phyloP scores from a whole-genome alignment of 1,284 basidiomycete species.

The Ustilago trichophora region DNA sequence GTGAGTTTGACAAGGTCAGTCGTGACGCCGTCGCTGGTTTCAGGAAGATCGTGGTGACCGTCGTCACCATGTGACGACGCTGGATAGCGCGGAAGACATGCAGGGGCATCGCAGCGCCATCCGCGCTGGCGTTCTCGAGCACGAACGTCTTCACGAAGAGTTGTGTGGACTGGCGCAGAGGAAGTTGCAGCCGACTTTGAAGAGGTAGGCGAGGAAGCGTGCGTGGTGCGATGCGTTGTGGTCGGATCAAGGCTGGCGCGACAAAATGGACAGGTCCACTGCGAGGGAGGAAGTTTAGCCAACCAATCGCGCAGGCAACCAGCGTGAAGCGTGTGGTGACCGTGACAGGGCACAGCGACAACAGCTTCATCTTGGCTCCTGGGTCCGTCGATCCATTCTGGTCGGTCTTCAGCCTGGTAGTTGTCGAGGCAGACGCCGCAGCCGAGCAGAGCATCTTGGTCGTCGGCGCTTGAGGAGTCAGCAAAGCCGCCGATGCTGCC shows the following conservation, averaged over 20 bases:
- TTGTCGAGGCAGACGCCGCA: constrained; percentile 62
- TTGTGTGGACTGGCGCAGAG: neutral
- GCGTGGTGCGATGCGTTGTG: neutral
- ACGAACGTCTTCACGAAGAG: constrained; percentile 55
- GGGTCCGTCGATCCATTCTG: constrained; percentile 56
- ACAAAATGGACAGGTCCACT: constrained; percentile 65
- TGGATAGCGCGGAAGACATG: constrained; percentile 57
- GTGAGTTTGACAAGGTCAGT: constrained; percentile 44
- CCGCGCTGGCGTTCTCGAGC: constrained; percentile 46
- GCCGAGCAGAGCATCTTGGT: constrained; percentile 39
- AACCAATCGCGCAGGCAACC: constrained; percentile 60
- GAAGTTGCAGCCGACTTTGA: constrained; percentile 4
- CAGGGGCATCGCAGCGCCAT: constrained; percentile 59
- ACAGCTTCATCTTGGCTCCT: constrained; percentile 52
- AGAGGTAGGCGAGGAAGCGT: neutral
- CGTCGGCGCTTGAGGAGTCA: neutral
- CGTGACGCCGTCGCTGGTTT: constrained; percentile 27
- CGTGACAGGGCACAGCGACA: constrained; percentile 59
- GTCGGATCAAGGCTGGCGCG: constrained; percentile 36
- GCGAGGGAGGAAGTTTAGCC: constrained; percentile 45
- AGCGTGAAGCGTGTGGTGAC: constrained; percentile 61
- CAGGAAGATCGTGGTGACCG: constrained; percentile 28
- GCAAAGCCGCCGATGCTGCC: constrained; percentile 54
- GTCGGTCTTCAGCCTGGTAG: constrained; percentile 57
- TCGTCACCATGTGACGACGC: constrained; percentile 10